A percentile compares a stretch with the other conserved stretches of the same genome.
These are phyloP conservation scores for Pyrrhoderma noxium DNA, from an alignment of 1,284 basidiomycete species.

Conservation along the genomic window DNA sequence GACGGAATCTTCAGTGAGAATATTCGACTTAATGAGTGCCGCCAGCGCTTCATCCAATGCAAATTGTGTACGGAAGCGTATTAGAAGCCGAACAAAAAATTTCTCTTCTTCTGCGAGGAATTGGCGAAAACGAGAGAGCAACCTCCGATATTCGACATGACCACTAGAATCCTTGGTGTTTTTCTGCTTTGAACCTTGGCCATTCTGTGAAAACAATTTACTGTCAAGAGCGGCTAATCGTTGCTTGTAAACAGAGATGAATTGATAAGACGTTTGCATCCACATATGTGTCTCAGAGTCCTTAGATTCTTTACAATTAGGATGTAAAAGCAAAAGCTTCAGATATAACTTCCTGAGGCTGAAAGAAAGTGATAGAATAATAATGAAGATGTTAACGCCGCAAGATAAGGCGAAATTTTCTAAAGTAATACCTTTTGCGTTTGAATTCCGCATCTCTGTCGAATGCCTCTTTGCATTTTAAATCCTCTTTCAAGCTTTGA, in stretches of 20 bases:
- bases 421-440: constrained; percentile 62
- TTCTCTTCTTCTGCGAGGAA: constrained; percentile 83
- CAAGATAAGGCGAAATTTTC: constrained; percentile 4
- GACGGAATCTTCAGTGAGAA: constrained; percentile 35
- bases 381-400: neutral
- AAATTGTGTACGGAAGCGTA: constrained; percentile 66
- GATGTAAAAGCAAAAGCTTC: constrained; percentile 66
- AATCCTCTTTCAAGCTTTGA: constrained; percentile 58
- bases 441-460: constrained; percentile 78
- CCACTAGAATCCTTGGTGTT: constrained; percentile 31
- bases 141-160: constrained; percentile 76
- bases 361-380: constrained; percentile 11
- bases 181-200: constrained; percentile 31
- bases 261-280: constrained; percentile 86
- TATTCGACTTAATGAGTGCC: constrained; percentile 49
- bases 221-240: constrained; percentile 65
- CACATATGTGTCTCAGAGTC: constrained; percentile 81
- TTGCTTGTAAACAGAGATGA: constrained; percentile 81
- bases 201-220: constrained; percentile 39
- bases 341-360: constrained; percentile 76
- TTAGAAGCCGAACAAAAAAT: constrained; percentile 77
- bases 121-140: constrained; percentile 80
- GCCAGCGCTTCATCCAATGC: constrained; percentile 50
- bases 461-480: constrained; percentile 70
- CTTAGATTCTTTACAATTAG: constrained; percentile 68